Conservation (phyloP, 2,329 filamentous ascomycete species). For the Decorospora gaudefroyi region DNA sequence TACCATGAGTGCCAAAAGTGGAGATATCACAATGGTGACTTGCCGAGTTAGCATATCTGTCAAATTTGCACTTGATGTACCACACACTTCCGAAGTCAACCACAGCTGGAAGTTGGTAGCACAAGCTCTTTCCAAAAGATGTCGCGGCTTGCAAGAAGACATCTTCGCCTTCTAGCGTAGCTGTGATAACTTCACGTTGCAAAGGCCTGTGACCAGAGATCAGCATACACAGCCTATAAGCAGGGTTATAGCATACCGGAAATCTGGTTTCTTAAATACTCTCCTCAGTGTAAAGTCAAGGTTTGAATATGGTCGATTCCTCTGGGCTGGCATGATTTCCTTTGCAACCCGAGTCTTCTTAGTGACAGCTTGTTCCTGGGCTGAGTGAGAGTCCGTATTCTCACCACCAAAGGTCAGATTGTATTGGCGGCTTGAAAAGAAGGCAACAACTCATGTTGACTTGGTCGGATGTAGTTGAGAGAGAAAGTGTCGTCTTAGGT, state of each 20-base stretch:
- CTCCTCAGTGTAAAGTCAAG: constrained; percentile 74
- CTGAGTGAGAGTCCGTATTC: not conserved
- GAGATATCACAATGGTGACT: constrained; percentile 91
- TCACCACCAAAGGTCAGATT: not conserved
- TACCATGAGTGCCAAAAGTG: constrained; percentile 86
- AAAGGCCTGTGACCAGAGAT: constrained; percentile 64
- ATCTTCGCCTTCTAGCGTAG: constrained; percentile 81
- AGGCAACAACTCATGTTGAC: constrained; percentile 7
- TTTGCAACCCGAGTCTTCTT: not conserved
- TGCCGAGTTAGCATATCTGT: constrained; percentile 20
- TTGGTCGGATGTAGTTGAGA: not conserved
- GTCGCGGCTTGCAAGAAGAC: constrained; percentile 91
- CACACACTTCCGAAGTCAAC: constrained; percentile 80
- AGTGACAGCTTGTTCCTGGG: not conserved
- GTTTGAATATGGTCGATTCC: constrained; percentile 53
- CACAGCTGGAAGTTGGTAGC: constrained; percentile 88
- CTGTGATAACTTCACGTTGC: constrained; percentile 84
- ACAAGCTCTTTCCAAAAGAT: constrained; percentile 90
- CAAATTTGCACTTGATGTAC: not conserved
- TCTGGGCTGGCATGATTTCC: constrained; percentile 38
- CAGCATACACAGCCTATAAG: not conserved
- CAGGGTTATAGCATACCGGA: constrained; percentile 60
- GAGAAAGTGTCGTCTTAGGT: not conserved
- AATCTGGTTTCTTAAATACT: constrained; percentile 74
- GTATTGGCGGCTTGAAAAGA: not conserved